A percentile compares a stretch with the other conserved stretches of the same genome.
phyloP scores from a whole-genome alignment of 331 rosid species.

The Arachis monticola region DNA sequence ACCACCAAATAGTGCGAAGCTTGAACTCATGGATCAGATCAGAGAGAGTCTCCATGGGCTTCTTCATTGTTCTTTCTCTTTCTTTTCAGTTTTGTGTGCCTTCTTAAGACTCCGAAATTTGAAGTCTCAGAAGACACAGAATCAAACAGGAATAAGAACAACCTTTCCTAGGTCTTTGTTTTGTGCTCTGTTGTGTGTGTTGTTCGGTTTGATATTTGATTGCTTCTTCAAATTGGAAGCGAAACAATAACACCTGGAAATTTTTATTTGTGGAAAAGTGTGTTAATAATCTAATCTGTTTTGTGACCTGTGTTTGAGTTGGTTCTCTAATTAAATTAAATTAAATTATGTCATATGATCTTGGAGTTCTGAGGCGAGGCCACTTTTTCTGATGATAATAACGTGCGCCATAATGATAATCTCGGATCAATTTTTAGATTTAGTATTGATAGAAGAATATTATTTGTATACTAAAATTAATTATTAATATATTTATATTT shows the following conservation, averaged over 20 bases:
- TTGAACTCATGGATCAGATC: constrained; percentile 88
- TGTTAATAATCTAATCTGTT: not conserved
- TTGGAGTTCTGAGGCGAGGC: not conserved
- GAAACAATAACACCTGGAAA: constrained; percentile 21
- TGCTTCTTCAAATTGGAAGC: not conserved
- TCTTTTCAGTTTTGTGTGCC: not conserved
- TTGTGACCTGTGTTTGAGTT: not conserved
- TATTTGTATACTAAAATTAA: no score
- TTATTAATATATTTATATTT: no score
- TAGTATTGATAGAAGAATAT: no score
- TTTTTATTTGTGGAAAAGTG: not conserved
- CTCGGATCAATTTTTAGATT: no score
- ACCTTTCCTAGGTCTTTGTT: constrained; percentile 5
- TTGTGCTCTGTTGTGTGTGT: not conserved
- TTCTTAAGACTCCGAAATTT: not conserved
- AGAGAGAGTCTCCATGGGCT: constrained; percentile 63
- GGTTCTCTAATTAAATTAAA: constrained; percentile 16
- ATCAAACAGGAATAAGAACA: not conserved
- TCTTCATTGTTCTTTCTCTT: constrained; percentile 24
- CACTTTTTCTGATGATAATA: not conserved
- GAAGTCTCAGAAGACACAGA: constrained; percentile 21
- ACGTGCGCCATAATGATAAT: not conserved
- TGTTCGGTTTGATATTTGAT: constrained; percentile 17
- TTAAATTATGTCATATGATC: not conserved
- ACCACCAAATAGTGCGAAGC: constrained; percentile 92